A percentile compares a stretch with the other conserved stretches of the same genome.
phyloP scores from a whole-genome alignment of 2,329 filamentous ascomycete species.

The Fusarium drepaniforme region DNA sequence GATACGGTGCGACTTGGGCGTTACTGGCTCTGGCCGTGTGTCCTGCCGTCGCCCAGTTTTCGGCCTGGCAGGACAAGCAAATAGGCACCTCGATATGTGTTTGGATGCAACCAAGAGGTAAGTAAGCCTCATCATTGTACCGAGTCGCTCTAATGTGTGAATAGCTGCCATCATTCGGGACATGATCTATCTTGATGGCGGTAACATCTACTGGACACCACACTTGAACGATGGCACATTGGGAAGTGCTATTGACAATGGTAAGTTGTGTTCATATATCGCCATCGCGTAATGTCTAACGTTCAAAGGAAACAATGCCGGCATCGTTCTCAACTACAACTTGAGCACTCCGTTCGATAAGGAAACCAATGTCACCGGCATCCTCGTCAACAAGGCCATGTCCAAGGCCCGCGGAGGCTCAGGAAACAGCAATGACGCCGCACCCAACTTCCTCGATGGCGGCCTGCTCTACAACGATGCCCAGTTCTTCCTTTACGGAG shows the following conservation, averaged over 20 bases:
- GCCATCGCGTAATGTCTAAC: conserved; percentile 3
- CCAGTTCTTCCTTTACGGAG: conserved; percentile 75
- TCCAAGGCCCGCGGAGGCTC: conserved; percentile 60
- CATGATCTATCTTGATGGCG: conserved; percentile 75
- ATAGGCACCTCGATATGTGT: conserved; percentile 70
- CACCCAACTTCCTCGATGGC: conserved; percentile 71
- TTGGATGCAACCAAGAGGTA: conserved; percentile 64
- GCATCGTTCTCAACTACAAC: conserved; percentile 68
- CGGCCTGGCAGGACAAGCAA: conserved; percentile 63
- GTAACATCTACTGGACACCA: conserved; percentile 65
- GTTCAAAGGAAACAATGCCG: conserved; percentile 62
- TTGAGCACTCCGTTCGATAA: conserved; percentile 68
- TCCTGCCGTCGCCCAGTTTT: conserved; percentile 54
- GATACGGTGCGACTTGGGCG: conserved; percentile 20
- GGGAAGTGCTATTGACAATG: conserved; percentile 47
- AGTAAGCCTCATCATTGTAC: background rate
- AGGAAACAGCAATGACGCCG: conserved; percentile 64
- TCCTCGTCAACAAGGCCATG: conserved; percentile 59
- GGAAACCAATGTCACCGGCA: conserved; percentile 62
- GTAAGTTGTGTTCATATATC: conserved; percentile 52
- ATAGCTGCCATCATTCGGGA: conserved; percentile 70
- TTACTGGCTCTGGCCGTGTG: conserved; percentile 31
- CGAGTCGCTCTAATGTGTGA: conserved; percentile 34
- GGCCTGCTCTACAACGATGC: conserved; percentile 74
- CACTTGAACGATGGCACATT: conserved; percentile 59